Percentiles rank a stretch among this genome's conserved stretches.
Evolutionary conservation across 2,329 filamentous ascomycete species (phyloP).

Genomic region (Fusarium nematophilum): DNA sequence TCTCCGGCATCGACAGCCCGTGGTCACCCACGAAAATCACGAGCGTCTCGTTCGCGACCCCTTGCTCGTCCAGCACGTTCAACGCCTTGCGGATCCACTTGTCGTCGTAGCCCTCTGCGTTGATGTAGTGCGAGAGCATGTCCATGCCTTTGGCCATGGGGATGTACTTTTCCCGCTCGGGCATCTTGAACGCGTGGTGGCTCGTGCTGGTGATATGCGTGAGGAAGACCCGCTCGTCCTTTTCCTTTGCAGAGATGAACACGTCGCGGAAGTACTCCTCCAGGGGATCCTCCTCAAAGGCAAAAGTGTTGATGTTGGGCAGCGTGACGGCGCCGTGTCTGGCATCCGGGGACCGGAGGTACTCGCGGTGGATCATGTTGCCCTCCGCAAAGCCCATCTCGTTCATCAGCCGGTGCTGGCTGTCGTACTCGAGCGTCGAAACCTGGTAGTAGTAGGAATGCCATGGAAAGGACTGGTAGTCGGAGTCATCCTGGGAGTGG

Average conservation of each 20-base stretch:
- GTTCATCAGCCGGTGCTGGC: slow-evolving; percentile 46
- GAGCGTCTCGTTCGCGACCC: slow-evolving; percentile 49
- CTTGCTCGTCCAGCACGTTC: slow-evolving; percentile 47
- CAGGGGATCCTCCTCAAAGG: slow-evolving; percentile 46
- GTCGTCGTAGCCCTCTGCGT: slow-evolving; percentile 48
- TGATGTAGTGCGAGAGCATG: slow-evolving; percentile 48
- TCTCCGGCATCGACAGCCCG: slow-evolving; percentile 48
- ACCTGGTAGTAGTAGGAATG: slow-evolving; percentile 48
- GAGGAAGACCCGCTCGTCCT: slow-evolving; percentile 48
- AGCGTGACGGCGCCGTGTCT: slow-evolving; percentile 46
- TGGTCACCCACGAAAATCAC: slow-evolving; percentile 50
- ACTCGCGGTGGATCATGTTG: slow-evolving; percentile 45
- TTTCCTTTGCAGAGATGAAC: slow-evolving; percentile 45
- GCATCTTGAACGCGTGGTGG: slow-evolving; percentile 49
- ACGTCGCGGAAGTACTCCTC: slow-evolving; percentile 49
- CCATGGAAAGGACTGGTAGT: slow-evolving; percentile 44
- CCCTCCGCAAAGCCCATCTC: slow-evolving; percentile 46
- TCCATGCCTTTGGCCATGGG: slow-evolving; percentile 41
- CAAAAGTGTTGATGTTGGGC: slow-evolving; percentile 51
- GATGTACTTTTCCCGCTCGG: slow-evolving; percentile 42
- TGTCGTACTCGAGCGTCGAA: slow-evolving; percentile 47
- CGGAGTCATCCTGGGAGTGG: background rate
- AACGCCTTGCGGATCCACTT: slow-evolving; percentile 47
- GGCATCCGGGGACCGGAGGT: slow-evolving; percentile 43
- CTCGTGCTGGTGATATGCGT: slow-evolving; percentile 51